A percentile compares a stretch with the other conserved stretches of the same genome.
These are phyloP conservation scores for Rhizopus delemar DNA, from an alignment of 371 early-diverging fungal genomes.

Conservation along the genomic window DNA sequence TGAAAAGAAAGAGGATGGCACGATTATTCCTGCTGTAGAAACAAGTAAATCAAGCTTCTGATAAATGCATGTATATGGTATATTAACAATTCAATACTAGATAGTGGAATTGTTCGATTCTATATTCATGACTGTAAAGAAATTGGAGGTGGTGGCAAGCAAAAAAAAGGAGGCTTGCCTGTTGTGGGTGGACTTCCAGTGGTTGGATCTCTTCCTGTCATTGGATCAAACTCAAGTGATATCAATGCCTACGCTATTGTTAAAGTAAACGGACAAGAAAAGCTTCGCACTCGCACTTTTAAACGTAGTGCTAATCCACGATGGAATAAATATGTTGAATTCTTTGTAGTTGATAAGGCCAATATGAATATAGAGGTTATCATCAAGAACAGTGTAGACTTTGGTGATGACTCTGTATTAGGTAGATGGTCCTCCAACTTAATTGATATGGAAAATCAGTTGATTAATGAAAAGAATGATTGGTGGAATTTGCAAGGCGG, in stretches of 20 bases:
- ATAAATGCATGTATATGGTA: too few species aligned
- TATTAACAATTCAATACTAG: slow-evolving; percentile 2
- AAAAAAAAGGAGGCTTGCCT: slow-evolving; percentile 28
- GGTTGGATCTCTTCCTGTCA: slow-evolving; percentile 25
- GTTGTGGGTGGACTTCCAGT: slow-evolving; percentile 25
- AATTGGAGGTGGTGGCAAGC: slow-evolving; percentile 21
- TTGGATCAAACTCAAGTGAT: slow-evolving; percentile 16
- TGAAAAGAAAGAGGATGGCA: slow-evolving; percentile 35
- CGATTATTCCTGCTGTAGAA: slow-evolving; percentile 26
- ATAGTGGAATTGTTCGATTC: slow-evolving; percentile 44
- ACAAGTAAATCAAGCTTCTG: slow-evolving; percentile 17
- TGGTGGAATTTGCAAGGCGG: slow-evolving; percentile 43
- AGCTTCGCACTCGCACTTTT: slow-evolving; percentile 28
- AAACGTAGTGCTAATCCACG: slow-evolving; percentile 45
- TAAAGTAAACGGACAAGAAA: slow-evolving; percentile 34
- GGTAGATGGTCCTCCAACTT: slow-evolving; percentile 28
- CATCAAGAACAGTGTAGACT: slow-evolving; percentile 28
- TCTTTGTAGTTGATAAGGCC: slow-evolving; percentile 32
- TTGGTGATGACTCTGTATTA: slow-evolving; percentile 25
- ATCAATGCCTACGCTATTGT: slow-evolving; percentile 43
- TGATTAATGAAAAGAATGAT: slow-evolving; percentile 38
- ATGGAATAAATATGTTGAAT: slow-evolving; percentile 41
- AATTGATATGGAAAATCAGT: slow-evolving; percentile 23
- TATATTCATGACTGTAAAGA: slow-evolving; percentile 45
- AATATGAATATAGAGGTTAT: slow-evolving; percentile 19